Conservation (phyloP, 495 filamentous ascomycete species). For the Neurospora terricola region DNA sequence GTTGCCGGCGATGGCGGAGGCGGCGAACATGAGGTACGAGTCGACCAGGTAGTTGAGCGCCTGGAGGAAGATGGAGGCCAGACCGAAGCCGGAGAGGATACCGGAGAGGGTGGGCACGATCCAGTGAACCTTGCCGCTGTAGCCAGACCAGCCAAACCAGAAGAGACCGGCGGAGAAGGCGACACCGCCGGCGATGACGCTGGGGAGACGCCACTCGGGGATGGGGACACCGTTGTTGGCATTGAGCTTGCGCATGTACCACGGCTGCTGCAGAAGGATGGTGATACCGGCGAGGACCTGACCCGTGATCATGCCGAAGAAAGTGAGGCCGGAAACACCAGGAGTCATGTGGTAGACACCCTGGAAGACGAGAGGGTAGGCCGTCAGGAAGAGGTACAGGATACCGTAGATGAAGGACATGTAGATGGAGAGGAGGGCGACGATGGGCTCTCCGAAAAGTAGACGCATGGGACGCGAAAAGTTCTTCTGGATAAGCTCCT, state of each 20-base stretch:
- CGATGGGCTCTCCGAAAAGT: constrained; percentile 72
- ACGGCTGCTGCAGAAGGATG: constrained; percentile 56
- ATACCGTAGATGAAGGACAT: constrained; percentile 75
- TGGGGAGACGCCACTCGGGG: constrained; percentile 80
- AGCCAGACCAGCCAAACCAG: constrained; percentile 82
- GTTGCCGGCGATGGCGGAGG: constrained; percentile 81
- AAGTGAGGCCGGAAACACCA: constrained; percentile 65
- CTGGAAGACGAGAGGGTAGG: constrained; percentile 73
- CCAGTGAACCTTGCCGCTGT: constrained; percentile 59
- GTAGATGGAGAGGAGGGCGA: constrained; percentile 64
- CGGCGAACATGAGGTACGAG: constrained; percentile 80
- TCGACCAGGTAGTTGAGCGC: constrained; percentile 81
- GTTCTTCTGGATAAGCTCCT: constrained; percentile 72
- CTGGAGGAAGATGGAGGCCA: constrained; percentile 78
- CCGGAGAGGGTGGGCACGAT: constrained; percentile 71
- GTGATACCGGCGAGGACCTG: constrained; percentile 56
- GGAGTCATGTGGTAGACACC: constrained; percentile 55
- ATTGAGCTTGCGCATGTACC: constrained; percentile 57
- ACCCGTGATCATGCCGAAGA: constrained; percentile 71
- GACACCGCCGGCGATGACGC: constrained; percentile 65
- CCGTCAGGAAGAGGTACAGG: constrained; percentile 72
- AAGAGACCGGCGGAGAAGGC: constrained; percentile 69
- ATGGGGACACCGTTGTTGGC: constrained; percentile 65
- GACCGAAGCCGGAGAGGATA: constrained; percentile 43
- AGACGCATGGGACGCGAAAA: constrained; percentile 72